Evolutionary conservation across 495 filamentous ascomycete species (phyloP).

Genomic region (Bathelium albidoporum): DNA sequence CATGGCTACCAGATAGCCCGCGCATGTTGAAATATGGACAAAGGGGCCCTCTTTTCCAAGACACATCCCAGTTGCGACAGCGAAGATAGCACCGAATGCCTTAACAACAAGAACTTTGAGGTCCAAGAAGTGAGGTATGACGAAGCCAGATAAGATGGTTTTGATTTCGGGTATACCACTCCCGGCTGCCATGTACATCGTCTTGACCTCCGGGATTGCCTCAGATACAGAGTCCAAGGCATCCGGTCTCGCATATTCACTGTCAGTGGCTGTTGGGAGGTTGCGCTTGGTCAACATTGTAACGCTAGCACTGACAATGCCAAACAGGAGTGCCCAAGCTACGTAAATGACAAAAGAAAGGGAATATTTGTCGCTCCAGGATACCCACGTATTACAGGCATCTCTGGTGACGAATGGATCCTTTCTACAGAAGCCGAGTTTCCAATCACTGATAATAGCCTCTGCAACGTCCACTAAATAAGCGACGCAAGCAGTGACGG

Average conservation of each 20-base stretch:
- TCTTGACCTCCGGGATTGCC: constrained; percentile 31
- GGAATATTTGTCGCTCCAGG: constrained; percentile 35
- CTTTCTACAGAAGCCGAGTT: constrained; percentile 41
- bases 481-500: constrained; percentile 45
- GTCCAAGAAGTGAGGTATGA: constrained; percentile 46
- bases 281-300: constrained; percentile 44
- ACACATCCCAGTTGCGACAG: constrained; percentile 48
- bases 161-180: constrained; percentile 52
- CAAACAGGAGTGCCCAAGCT: constrained; percentile 39
- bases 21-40: constrained; percentile 49
- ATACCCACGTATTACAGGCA: constrained; percentile 33
- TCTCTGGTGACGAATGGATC: constrained; percentile 38
- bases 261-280: constrained; percentile 35
- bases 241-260: constrained; percentile 17
- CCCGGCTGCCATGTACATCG: constrained; percentile 48
- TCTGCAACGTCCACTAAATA: constrained; percentile 44
- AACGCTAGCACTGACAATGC: constrained; percentile 38
- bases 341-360: constrained; percentile 40
- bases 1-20: constrained; percentile 43
- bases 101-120: constrained; percentile 46
- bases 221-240: constrained; percentile 10
- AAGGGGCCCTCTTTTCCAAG: constrained; percentile 52
- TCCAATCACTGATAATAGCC: constrained; percentile 45
- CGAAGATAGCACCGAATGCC: constrained; percentile 46
- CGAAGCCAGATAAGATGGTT: constrained; percentile 49